Percentiles rank a stretch among this genome's conserved stretches.
phyloP scores from a whole-genome alignment of 257 asterid genomes.

The Solanum gandarillasii region DNA sequence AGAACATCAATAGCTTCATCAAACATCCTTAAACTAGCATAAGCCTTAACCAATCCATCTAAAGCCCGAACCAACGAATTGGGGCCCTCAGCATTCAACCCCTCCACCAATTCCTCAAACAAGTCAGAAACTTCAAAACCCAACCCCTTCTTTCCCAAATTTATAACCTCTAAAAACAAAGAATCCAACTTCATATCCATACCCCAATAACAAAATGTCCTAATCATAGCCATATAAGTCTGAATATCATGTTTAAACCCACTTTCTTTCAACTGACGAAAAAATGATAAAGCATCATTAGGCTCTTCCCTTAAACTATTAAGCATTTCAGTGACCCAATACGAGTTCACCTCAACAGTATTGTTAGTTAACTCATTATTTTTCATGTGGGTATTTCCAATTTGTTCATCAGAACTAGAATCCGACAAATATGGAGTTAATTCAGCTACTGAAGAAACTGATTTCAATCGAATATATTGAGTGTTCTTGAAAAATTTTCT shows the following conservation, averaged over 20 bases:
- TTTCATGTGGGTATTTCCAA: background rate
- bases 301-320: conserved; percentile 40
- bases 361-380: background rate
- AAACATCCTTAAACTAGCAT: conserved; percentile 48
- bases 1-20: conserved; percentile 52
- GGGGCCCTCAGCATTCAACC: conserved; percentile 27
- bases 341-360: conserved; percentile 16
- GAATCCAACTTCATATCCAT: conserved; percentile 34
- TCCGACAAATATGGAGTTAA: conserved; percentile 40
- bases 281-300: conserved; percentile 31
- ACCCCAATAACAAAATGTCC: conserved; percentile 53
- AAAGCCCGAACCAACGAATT: conserved; percentile 37
- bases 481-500: conserved; percentile 9
- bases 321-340: conserved; percentile 47
- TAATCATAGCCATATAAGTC: conserved; percentile 48
- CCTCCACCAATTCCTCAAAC: conserved; percentile 54
- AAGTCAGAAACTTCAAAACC: conserved; percentile 46
- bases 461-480: conserved; percentile 25
- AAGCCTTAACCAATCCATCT: conserved; percentile 45
- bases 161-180: conserved; percentile 42
- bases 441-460: conserved; percentile 52
- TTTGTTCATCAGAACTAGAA: conserved; percentile 38
- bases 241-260: conserved; percentile 46
- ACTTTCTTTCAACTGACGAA: conserved; percentile 25
- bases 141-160: conserved; percentile 16